Percentiles rank a stretch among this genome's conserved stretches.
Conservation (phyloP, 768 basidiomycete species). For the Russula brevipes region DNA sequence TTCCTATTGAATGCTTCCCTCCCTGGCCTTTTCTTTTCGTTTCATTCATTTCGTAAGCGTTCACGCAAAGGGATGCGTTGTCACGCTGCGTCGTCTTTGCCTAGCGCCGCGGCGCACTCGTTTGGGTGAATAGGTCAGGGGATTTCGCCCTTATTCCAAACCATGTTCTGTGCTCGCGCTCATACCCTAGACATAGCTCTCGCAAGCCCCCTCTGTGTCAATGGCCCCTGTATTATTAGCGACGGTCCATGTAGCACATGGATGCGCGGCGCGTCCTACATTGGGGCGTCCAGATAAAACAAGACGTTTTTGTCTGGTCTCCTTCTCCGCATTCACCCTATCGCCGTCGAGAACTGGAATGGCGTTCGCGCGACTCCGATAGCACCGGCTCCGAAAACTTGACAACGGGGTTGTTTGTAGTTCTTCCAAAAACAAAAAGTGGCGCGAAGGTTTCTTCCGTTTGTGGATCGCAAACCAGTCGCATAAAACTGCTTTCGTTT, state of each 20-base stretch:
- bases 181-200: too few relatives aligned
- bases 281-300: not conserved
- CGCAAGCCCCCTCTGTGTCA: not conserved
- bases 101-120: not conserved
- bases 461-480: not conserved
- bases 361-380: not conserved
- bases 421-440: not conserved
- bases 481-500: not conserved
- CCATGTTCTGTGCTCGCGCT: too few relatives aligned
- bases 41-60: too few relatives aligned
- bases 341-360: not conserved
- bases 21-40: not conserved
- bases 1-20: not conserved
- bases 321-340: not conserved
- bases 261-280: not conserved
- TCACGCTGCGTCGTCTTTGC: not conserved
- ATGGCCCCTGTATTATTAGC: not conserved
- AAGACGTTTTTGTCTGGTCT: not conserved
- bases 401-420: conserved; percentile 2
- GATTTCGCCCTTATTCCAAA: not conserved
- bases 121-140: not conserved
- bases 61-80: not conserved
- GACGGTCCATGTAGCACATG: not conserved
- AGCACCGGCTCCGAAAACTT: conserved; percentile 6
- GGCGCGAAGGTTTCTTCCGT: not conserved